Evolutionary conservation across 2,329 filamentous ascomycete genomes (phyloP).

Genomic region (Paecilomyces sp.): DNA sequence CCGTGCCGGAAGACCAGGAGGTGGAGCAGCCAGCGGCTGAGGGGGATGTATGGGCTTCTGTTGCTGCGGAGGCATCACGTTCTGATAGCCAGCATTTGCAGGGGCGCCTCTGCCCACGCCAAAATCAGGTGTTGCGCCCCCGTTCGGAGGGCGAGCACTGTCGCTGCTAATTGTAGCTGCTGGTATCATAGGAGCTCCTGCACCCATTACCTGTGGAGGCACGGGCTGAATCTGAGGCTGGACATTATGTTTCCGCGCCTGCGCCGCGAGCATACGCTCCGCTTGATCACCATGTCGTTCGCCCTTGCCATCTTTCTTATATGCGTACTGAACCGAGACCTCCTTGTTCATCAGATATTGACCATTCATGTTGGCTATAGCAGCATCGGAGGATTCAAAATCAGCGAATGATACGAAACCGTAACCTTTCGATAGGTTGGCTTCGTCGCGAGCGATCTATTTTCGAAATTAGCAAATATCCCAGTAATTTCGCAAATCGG

Average conservation of each 20-base stretch:
- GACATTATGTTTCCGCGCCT: slow-evolving; percentile 92
- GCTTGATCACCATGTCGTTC: slow-evolving; percentile 93
- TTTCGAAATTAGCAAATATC: not conserved
- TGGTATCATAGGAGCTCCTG: slow-evolving; percentile 34
- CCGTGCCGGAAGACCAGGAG: slow-evolving; percentile 55
- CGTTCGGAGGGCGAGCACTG: slow-evolving; percentile 24
- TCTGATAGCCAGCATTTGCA: slow-evolving; percentile 33
- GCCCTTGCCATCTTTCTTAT: slow-evolving; percentile 98
- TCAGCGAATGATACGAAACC: slow-evolving; percentile 90
- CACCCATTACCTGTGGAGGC: slow-evolving; percentile 62
- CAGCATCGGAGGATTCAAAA: slow-evolving; percentile 89
- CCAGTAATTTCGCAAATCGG: not conserved
- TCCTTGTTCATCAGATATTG: slow-evolving; percentile 97
- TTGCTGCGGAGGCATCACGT: slow-evolving; percentile 34
- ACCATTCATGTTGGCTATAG: slow-evolving; percentile 86
- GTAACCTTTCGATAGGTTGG: slow-evolving; percentile 85
- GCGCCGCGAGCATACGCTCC: slow-evolving; percentile 81
- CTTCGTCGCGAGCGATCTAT: slow-evolving; percentile 72
- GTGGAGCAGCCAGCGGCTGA: slow-evolving; percentile 38
- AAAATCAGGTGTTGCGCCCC: slow-evolving; percentile 24
- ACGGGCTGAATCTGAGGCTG: slow-evolving; percentile 71
- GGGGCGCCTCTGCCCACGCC: slow-evolving; percentile 34
- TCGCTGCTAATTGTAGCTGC: slow-evolving; percentile 40
- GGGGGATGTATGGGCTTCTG: slow-evolving; percentile 54
- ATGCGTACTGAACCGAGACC: slow-evolving; percentile 93